phyloP scores from a whole-genome alignment of 139 green algal species.

The Chlamydomonas schloesseri region DNA sequence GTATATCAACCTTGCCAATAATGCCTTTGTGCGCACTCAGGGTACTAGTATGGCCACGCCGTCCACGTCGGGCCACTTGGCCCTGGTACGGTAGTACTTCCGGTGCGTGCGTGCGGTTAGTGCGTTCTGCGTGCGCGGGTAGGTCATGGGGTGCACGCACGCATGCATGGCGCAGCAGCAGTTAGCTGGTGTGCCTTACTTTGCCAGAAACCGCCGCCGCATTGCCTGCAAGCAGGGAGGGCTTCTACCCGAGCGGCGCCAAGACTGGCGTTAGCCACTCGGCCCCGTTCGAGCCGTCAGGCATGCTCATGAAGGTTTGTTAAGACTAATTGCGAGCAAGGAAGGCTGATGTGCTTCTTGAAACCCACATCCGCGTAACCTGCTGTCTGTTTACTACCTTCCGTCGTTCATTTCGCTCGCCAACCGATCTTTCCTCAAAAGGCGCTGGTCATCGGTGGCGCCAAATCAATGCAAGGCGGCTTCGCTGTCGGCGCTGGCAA shows the following conservation, averaged over 20 bases:
- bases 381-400: too few species aligned
- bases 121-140: background rate
- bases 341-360: too few species aligned
- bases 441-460: background rate
- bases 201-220: too few species aligned
- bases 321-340: too few species aligned
- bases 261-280: background rate
- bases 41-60: constrained; percentile 24
- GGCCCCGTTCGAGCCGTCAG: background rate
- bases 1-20: too few species aligned
- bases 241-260: background rate
- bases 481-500: background rate
- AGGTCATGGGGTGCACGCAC: too few species aligned
- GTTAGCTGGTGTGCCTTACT: too few species aligned
- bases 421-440: background rate
- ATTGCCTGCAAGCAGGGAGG: background rate
- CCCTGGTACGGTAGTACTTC: constrained; percentile 22
- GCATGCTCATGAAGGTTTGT: constrained; percentile 19
- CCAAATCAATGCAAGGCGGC: background rate
- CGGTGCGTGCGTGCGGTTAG: too few species aligned
- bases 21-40: too few species aligned
- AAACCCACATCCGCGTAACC: too few species aligned
- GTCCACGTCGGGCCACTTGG: background rate
- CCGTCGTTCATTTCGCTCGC: too few species aligned
- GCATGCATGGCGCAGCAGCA: too few species aligned